Evolutionary conservation across 2,329 filamentous ascomycete species (phyloP).

Genomic region (Hypoxylon sp.): DNA sequence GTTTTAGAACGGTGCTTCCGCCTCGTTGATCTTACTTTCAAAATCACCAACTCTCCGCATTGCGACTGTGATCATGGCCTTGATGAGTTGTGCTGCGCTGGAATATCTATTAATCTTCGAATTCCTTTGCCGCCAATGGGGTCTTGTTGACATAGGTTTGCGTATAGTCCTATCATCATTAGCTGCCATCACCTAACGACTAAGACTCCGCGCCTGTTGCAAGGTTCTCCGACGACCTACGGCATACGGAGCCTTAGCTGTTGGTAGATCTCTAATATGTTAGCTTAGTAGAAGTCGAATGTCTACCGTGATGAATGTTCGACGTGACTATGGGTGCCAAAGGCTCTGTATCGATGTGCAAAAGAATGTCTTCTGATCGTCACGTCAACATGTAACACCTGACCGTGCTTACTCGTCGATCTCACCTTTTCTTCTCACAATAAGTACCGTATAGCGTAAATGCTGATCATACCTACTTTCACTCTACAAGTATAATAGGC

Average conservation of each 20-base stretch:
- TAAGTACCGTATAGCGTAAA: not conserved
- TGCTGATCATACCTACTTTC: not conserved
- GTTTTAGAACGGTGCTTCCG: conserved; percentile 23
- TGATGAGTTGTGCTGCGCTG: conserved; percentile 30
- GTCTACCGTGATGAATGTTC: not conserved
- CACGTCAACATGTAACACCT: conserved; percentile 13
- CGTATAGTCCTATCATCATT: not conserved
- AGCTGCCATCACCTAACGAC: not conserved
- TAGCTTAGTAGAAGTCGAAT: not conserved
- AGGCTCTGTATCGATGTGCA: not conserved
- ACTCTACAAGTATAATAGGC: not conserved
- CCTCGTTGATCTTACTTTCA: conserved; percentile 33
- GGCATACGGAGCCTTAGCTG: too few relatives aligned
- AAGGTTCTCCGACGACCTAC: not conserved
- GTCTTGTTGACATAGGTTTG: conserved; percentile 4
- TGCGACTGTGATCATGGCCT: conserved; percentile 35
- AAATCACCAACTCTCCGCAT: conserved; percentile 30
- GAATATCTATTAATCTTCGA: not conserved
- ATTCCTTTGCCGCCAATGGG: conserved; percentile 20
- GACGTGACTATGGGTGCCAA: not conserved
- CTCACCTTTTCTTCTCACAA: not conserved
- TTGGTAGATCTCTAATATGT: not conserved
- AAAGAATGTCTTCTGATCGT: conserved; percentile 13
- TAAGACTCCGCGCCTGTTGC: not conserved
- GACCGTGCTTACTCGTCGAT: conserved; percentile 11